A percentile compares a stretch with the other conserved stretches of the same genome.
Conservation (phyloP, 2,329 filamentous ascomycete species). For the Paecilomyces fulvus region DNA sequence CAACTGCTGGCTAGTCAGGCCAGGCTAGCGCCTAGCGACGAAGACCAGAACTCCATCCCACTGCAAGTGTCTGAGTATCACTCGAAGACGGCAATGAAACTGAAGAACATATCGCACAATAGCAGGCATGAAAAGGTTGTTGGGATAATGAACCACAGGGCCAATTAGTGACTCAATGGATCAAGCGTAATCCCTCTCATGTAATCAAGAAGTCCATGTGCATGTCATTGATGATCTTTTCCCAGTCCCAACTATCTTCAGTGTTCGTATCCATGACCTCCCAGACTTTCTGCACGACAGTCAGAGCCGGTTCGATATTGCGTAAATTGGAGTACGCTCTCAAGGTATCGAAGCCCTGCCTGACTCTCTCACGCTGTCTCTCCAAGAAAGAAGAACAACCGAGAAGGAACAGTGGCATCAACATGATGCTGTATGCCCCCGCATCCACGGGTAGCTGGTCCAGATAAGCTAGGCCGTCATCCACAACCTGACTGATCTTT, state of each 20-base stretch:
- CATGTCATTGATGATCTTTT: constrained; percentile 50
- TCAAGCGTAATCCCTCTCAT: constrained; percentile 21
- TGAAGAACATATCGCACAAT: neutral
- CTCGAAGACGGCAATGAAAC: neutral
- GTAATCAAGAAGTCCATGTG: constrained; percentile 56
- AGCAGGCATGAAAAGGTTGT: neutral
- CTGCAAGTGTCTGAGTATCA: neutral
- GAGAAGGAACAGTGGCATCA: constrained; percentile 54
- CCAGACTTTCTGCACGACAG: constrained; percentile 51
- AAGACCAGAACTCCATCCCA: neutral
- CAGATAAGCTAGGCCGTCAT: constrained; percentile 50
- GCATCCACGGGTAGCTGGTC: constrained; percentile 46
- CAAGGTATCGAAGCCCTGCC: constrained; percentile 45
- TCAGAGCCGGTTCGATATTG: constrained; percentile 49
- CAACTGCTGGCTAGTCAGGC: no score
- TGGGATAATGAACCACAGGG: neutral
- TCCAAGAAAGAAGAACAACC: constrained; percentile 52
- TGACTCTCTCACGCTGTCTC: constrained; percentile 48
- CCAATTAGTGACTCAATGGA: neutral
- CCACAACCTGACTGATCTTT: constrained; percentile 49
- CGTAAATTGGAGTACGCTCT: constrained; percentile 49
- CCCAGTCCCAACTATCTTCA: constrained; percentile 55
- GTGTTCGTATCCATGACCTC: constrained; percentile 50
- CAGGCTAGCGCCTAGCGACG: neutral
- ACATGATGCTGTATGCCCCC: constrained; percentile 50